Evolutionary conservation across 2,329 filamentous ascomycete genomes (phyloP).

Genomic region (Neobulgaria alba): DNA sequence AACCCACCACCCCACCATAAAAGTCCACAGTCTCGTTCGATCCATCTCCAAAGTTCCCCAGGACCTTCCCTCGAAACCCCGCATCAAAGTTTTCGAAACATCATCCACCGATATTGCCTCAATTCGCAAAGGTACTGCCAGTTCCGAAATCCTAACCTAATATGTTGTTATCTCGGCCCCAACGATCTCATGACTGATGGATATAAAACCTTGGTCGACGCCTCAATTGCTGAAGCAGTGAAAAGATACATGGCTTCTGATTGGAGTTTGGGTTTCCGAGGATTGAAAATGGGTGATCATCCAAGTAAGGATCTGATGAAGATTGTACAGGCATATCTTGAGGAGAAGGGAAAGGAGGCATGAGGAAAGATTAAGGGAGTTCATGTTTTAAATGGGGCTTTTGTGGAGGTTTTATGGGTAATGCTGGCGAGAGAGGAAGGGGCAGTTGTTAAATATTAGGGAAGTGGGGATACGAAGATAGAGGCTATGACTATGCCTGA

Average conservation of each 20-base stretch:
- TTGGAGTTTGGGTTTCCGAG: conserved; percentile 34
- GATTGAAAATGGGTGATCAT: conserved; percentile 31
- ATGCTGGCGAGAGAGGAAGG: conserved; percentile 4
- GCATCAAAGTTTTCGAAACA: conserved; percentile 20
- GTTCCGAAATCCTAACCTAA: conserved; percentile 29
- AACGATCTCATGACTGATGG: conserved; percentile 33
- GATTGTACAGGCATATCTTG: conserved; percentile 32
- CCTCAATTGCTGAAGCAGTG: conserved; percentile 29
- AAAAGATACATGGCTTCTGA: conserved; percentile 35
- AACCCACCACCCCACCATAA: conserved; percentile 17
- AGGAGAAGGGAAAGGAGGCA: conserved; percentile 26
- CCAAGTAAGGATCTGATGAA: conserved; percentile 35
- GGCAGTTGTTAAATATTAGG: conserved; percentile 29
- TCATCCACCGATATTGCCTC: conserved; percentile 20
- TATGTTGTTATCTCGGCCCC: conserved; percentile 35
- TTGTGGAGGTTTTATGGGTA: background rate
- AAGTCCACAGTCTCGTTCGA: conserved; percentile 27
- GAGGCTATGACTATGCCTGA: conserved; percentile 32
- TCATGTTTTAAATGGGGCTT: background rate
- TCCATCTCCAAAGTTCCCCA: conserved; percentile 22
- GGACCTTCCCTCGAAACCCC: conserved; percentile 9
- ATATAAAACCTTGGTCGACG: conserved; percentile 35
- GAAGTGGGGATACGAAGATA: conserved; percentile 30
- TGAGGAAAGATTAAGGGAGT: background rate
- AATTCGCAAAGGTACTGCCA: conserved; percentile 24